A percentile compares a stretch with the other conserved stretches of the same genome.
Evolutionary conservation across 2,329 filamentous ascomycete genomes (phyloP).

Genomic region (Colletotrichum zoysiae): DNA sequence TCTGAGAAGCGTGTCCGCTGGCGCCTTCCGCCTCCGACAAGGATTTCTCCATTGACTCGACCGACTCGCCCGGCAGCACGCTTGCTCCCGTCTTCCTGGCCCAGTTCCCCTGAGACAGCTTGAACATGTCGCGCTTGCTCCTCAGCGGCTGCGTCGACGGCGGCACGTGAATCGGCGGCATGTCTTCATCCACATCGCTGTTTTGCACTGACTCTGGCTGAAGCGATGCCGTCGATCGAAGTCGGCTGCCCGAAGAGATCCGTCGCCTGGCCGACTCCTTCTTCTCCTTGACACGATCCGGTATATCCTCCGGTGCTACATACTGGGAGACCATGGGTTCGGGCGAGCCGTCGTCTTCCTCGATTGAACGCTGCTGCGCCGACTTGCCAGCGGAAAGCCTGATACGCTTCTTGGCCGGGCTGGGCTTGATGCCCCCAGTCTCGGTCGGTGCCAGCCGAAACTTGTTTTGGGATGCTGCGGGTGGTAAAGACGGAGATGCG

Average conservation of each 20-base stretch:
- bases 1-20: neutral
- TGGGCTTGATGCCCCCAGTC: conserved; percentile 1
- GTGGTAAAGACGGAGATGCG: neutral
- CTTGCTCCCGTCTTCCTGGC: conserved; percentile 30
- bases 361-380: conserved; percentile 13
- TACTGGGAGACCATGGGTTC: conserved; percentile 18
- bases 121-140: conserved; percentile 5
- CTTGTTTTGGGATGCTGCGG: conserved; percentile 1
- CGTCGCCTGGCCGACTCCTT: conserved; percentile 23
- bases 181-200: conserved; percentile 37
- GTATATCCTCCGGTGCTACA: conserved; percentile 15
- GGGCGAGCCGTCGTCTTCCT: conserved; percentile 19
- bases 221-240: conserved; percentile 13
- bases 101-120: conserved; percentile 12
- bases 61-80: conserved; percentile 11
- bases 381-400: conserved; percentile 30
- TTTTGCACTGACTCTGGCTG: conserved; percentile 31
- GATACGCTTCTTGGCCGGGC: conserved; percentile 33
- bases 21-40: conserved; percentile 11
- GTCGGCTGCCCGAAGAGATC: conserved; percentile 21
- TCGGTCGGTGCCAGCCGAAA: conserved; percentile 2
- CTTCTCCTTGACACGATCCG: conserved; percentile 34
- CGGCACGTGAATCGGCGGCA: conserved; percentile 34
- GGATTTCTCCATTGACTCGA: neutral
- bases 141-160: conserved; percentile 15